These are phyloP conservation scores for Pneumocystis canis DNA, from an alignment of 1,139 yeast species.

Conservation along the genomic window DNA sequence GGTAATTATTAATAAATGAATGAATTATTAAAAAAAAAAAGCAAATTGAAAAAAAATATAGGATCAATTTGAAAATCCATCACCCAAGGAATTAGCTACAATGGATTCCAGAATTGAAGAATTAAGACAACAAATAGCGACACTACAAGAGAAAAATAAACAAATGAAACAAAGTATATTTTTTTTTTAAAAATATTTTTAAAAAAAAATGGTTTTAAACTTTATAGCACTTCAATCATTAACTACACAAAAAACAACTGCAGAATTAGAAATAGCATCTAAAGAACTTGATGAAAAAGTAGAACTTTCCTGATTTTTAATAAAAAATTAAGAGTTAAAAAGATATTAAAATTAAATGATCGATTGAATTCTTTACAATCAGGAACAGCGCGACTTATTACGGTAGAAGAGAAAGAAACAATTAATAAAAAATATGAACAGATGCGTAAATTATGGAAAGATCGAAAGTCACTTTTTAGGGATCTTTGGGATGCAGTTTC, in stretches of 20 bases:
- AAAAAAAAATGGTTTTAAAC: not conserved
- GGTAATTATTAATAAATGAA: conserved; percentile 23
- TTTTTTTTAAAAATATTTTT: not conserved
- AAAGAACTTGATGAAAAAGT: conserved; percentile 8
- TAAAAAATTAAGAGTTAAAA: not conserved
- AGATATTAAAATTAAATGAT: not conserved
- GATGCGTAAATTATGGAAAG: not conserved
- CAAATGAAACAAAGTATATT: conserved; percentile 12
- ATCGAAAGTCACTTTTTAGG: not conserved
- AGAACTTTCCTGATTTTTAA: not conserved
- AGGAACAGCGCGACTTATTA: not conserved
- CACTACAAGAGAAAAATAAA: conserved; percentile 11
- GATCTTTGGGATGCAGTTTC: not conserved
- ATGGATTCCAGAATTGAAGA: conserved; percentile 13
- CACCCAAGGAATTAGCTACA: conserved; percentile 10
- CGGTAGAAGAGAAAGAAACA: not conserved
- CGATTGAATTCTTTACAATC: not conserved
- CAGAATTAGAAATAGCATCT: not conserved
- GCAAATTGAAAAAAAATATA: conserved; percentile 13
- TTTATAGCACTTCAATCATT: conserved; percentile 8
- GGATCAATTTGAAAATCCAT: conserved; percentile 12
- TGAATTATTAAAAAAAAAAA: conserved; percentile 18
- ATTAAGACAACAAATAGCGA: conserved; percentile 13
- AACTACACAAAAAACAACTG: conserved; percentile 2
- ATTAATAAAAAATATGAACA: not conserved